Evolutionary conservation across 1,284 basidiomycete genomes (phyloP), one percentile per base, ranked within the genome.

Genomic region (Apiotrichum montevideense): DNA sequence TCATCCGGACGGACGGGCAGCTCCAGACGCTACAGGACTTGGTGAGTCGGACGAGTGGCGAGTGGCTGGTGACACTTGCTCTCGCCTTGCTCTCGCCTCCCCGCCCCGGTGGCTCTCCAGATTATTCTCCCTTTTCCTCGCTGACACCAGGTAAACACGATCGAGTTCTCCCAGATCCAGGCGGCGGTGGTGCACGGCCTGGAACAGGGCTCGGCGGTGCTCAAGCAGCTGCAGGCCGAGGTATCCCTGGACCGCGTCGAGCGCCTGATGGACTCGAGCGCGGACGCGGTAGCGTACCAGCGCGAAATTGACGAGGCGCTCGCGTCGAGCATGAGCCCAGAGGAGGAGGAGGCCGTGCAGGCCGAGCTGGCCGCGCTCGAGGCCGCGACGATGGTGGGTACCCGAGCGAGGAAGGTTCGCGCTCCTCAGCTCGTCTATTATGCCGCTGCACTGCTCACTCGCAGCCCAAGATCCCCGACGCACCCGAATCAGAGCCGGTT

Each of bases 81-180:
- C 21, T n/a, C n/a, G n/a, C n/a, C n/a, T n/a, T n/a, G n/a, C n/a
- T n/a, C n/a, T 29, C 29, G 29, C 29, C 29, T 29, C 29, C 3
- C 29, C 29, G 3, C 29, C 3, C 29, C 29, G 29, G 29, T 29
- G 29, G 3, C 29, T 29, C 29, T 29, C 29, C 29, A 3, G 29
- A 29, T 29, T 29, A 29, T 29, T 29, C 29, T 29, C 29, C 29
- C 3, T 29, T 29, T 29, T 29, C 11, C 8, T 2, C 37, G 32
- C 14, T 52, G 14, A 33, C 39, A 55, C 6, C 69, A 96, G 93
- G 91, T 96, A 5, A 88, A 89, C 7, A 90, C 87, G 0, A 97
- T 98, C 69, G 95, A 98, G 74, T 98, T 96, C 79, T 91, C 95
- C 0, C 82, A 95, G 56, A 86, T 98, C 45, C 90, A 98, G 75